phyloP scores from a whole-genome alignment of 2,329 filamentous ascomycete genomes.

The Alternaria hordeiaustralica region DNA sequence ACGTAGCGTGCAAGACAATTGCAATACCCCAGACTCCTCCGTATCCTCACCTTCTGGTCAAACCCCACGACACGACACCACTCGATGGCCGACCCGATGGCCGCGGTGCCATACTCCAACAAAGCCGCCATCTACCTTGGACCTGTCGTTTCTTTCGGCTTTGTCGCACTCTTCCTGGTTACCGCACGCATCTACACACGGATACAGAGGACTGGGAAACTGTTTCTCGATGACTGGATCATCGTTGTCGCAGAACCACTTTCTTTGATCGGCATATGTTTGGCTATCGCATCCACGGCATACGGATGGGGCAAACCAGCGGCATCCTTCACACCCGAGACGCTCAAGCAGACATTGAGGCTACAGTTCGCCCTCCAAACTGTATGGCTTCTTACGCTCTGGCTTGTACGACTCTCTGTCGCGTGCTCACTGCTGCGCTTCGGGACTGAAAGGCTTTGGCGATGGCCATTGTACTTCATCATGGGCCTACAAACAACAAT shows the following conservation, averaged over 20 bases:
- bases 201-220: constrained; percentile 16
- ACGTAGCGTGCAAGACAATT: constrained; percentile 2
- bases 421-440: constrained; percentile 34
- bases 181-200: constrained; percentile 31
- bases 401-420: constrained; percentile 33
- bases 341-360: constrained; percentile 19
- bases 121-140: constrained; percentile 26
- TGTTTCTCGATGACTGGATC: constrained; percentile 37
- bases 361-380: constrained; percentile 36
- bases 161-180: constrained; percentile 26
- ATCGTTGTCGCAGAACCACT: constrained; percentile 31
- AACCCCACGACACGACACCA: not conserved
- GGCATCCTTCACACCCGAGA: constrained; percentile 19
- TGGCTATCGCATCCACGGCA: constrained; percentile 21
- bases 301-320: constrained; percentile 35
- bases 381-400: constrained; percentile 31
- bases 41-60: not conserved
- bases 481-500: constrained; percentile 31
- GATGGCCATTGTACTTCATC: constrained; percentile 26
- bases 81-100: constrained; percentile 5
- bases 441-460: constrained; percentile 26
- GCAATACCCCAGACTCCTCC: not conserved
- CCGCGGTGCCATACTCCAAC: constrained; percentile 26
- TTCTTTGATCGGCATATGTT: constrained; percentile 21
- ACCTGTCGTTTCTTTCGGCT: constrained; percentile 27